Evolutionary conservation across 768 basidiomycete genomes (phyloP), one percentile per base, ranked within the genome.

Genomic region (Dictyophora rubrovolvata): DNA sequence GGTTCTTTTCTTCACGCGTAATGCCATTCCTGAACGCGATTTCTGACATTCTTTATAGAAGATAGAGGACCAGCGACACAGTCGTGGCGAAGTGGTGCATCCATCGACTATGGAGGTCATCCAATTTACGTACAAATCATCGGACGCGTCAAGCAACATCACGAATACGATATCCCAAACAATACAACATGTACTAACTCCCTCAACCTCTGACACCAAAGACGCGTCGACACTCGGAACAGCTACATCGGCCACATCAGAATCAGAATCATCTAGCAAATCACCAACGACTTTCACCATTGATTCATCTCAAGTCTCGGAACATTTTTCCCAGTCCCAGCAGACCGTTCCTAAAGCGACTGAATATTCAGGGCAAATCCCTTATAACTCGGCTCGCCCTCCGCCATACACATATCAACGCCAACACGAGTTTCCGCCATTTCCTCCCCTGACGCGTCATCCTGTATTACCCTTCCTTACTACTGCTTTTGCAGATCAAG

Each of bases 381-480:
- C 57, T 16, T 48, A 59, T 37, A 59, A 59, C 20, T 48, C 57
- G 5, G 36, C 21, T 59, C 57, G 57, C 20, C 57, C 57, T 33
- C 57, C 57, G 9, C 57, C 57, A 11, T 53, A 59, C 35, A 59
- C 57, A 2, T 59, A 59, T 36, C 48, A 51, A 22, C 57, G 57
- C 11, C 57, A 52, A 46, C 57, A 59, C 23, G 57, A 59, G 22
- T 59, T 59, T 33, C 57, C 57, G 49, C 57, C 57, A 1, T 59
- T 59, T 37, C 57, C 57, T 10, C 57, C 57, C 18, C 35, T 59
- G 28, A 36, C 57, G 20, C 57, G 52, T 11, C 57, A 59, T 37
- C 57, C 57, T 17, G 57, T 59, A 20, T 51, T 59, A 20, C 57
- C 57, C n/a, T 59, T 59, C 36, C 34, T 59, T 17, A 59, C 57